Conservation (phyloP, 768 basidiomycete genomes). For the Tylopilus rubrobrunneus region DNA sequence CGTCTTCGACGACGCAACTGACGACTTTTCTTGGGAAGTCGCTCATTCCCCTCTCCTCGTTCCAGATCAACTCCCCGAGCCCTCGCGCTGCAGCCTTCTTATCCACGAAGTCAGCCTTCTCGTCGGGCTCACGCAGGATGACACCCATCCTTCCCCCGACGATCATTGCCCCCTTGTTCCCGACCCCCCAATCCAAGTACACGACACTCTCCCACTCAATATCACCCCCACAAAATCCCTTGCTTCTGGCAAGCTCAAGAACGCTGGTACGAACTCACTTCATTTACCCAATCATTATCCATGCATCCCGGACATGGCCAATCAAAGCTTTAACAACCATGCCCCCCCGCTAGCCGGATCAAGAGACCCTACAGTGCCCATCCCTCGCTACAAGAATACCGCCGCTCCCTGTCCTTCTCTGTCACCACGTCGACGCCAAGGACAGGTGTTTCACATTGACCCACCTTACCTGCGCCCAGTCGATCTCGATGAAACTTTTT, state of each 20-base stretch:
- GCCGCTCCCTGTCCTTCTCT: too few species aligned
- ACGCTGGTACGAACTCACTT: not conserved
- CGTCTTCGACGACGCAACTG: not conserved
- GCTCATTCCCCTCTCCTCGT: not conserved
- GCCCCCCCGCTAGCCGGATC: not conserved
- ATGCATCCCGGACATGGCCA: not conserved
- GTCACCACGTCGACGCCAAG: constrained; percentile 21
- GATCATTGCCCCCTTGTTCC: constrained; percentile 1
- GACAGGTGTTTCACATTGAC: constrained; percentile 23
- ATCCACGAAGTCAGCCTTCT: constrained; percentile 32
- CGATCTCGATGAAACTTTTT: constrained; percentile 8
- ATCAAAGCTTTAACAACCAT: not conserved
- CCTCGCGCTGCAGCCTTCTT: constrained; percentile 25
- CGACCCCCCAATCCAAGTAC: not conserved
- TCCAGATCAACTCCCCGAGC: too few species aligned
- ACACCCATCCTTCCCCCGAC: constrained; percentile 5
- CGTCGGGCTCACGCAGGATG: constrained; percentile 25
- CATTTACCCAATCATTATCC: not conserved
- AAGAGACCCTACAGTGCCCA: too few species aligned
- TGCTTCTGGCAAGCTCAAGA: too few species aligned
- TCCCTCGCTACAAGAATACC: constrained; percentile 7
- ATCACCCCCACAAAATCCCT: too few species aligned
- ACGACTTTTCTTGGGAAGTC: constrained; percentile 17
- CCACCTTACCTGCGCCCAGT: constrained; percentile 1
- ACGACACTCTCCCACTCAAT: constrained; percentile 17